Evolutionary conservation across 1,284 basidiomycete genomes (phyloP), one percentile per base, ranked within the genome.

Genomic region (Mycena sp.): DNA sequence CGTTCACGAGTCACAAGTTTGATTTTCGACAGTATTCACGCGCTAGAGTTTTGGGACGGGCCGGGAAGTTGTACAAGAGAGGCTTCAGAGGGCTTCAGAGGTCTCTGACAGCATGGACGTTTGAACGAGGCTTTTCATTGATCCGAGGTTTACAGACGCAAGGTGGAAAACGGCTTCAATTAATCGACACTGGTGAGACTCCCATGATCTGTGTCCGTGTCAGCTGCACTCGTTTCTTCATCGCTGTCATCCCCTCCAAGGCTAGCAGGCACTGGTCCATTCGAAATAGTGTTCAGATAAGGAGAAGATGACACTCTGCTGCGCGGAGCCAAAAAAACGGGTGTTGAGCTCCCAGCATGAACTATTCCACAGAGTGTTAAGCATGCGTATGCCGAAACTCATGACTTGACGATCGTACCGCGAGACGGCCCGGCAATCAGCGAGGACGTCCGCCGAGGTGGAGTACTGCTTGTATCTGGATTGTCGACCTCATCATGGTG

Each of bases 111-210:
- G n/a, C n/a, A n/a, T n/a, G n/a, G n/a, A n/a, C n/a, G n/a, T n/a
- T n/a, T n/a, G n/a, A n/a, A n/a, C n/a, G n/a, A n/a, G n/a, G n/a
- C n/a, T n/a, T 48, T 35, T 16, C 17, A 53, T 54, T 63, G 41
- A 53, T 63, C 61, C 56, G 44, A 41, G 50, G 38, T 29, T 53
- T 37, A 14, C 51, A 23, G 17, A 40, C 5, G 10, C 30, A 19
- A 25, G 14, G 28, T n/a, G n/a, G n/a, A n/a, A n/a, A n/a, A n/a
- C n/a, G n/a, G n/a, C n/a, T n/a, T n/a, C 29, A 44, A 48, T 72
- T 72, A 87, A 70, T 88, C 86, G 54, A 88, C 83, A 70, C 86
- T 87, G 11, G 86, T 87, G 65, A 87, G 77, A 73, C 85, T 87
- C 52, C 82, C 83, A 50, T 79, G 80, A 49, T 78, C 79, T 32